These are phyloP conservation scores for Megacollybia marginata DNA, from an alignment of 768 basidiomycete genomes.

Conservation along the genomic window DNA sequence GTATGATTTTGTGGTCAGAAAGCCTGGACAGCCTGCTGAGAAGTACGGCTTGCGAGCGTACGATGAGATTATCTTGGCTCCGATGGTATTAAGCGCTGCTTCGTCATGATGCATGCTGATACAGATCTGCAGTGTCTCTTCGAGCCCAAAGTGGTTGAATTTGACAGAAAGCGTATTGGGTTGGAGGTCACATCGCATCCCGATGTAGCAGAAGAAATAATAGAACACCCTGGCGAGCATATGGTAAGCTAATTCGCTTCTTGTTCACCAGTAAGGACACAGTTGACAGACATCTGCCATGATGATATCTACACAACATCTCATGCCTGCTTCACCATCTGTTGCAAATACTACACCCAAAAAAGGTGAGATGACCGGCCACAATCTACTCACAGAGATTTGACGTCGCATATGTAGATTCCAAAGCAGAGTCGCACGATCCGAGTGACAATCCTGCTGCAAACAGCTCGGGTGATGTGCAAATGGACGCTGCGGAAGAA, in stretches of 20 bases:
- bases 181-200: conserved; percentile 40
- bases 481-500: not conserved
- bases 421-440: conserved; percentile 4
- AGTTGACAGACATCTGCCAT: conserved; percentile 73
- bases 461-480: not conserved
- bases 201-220: conserved; percentile 71
- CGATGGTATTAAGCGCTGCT: conserved; percentile 53
- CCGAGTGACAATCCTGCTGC: conserved; percentile 1
- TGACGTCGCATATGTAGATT: not conserved
- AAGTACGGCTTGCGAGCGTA: conserved; percentile 90
- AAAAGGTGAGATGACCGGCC: no score
- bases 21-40: conserved; percentile 66
- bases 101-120: not conserved
- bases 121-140: conserved; percentile 64
- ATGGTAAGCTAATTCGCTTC: conserved; percentile 30
- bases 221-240: conserved; percentile 45
- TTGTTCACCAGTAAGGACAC: not conserved
- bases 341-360: not conserved
- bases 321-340: conserved; percentile 32
- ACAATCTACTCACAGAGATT: no score
- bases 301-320: conserved; percentile 83
- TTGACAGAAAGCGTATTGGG: conserved; percentile 63
- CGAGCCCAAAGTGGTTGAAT: conserved; percentile 89
- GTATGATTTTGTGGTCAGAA: conserved; percentile 84
- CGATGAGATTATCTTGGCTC: conserved; percentile 91